Conservation (phyloP, 106 monocot genomes). For the Vanilla planifolia region DNA sequence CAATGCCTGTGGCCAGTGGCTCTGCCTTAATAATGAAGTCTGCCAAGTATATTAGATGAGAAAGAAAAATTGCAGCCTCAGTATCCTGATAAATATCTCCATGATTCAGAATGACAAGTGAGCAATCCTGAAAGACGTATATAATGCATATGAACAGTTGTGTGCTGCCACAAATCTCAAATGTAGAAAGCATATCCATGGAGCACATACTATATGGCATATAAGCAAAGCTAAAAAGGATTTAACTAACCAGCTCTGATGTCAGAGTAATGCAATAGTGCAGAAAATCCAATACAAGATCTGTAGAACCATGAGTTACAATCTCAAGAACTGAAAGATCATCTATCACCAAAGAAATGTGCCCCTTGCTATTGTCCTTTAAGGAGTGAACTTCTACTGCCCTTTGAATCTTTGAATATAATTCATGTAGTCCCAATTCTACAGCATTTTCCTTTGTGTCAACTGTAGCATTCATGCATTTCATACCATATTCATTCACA, state of each 20-base stretch:
- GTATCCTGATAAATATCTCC: slow-evolving; percentile 65
- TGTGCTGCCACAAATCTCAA: background rate
- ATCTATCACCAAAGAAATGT: slow-evolving; percentile 66
- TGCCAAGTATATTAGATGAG: slow-evolving; percentile 31
- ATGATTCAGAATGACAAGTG: slow-evolving; percentile 70
- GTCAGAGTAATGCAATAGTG: slow-evolving; percentile 67
- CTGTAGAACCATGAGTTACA: slow-evolving; percentile 46
- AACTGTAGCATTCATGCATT: slow-evolving; percentile 15
- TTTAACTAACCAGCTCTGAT: slow-evolving; percentile 47
- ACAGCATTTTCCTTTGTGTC: slow-evolving; percentile 8
- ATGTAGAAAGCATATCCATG: background rate
- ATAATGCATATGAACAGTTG: background rate
- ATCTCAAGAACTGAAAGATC: slow-evolving; percentile 85
- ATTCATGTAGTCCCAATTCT: slow-evolving; percentile 30
- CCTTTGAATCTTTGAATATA: slow-evolving; percentile 51
- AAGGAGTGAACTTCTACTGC: slow-evolving; percentile 29
- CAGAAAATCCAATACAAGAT: slow-evolving; percentile 67
- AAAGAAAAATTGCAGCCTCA: slow-evolving; percentile 28
- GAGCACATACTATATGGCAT: no score
- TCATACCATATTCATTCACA: background rate
- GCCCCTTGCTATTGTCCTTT: slow-evolving; percentile 8
- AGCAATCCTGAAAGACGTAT: slow-evolving; percentile 45
- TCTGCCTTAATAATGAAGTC: slow-evolving; percentile 38
- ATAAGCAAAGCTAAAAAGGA: slow-evolving; percentile 2
- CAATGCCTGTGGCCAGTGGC: slow-evolving; percentile 75